A percentile compares a stretch with the other conserved stretches of the same genome.
Conservation (phyloP, 495 filamentous ascomycete genomes). For the Xylaria grammica region DNA sequence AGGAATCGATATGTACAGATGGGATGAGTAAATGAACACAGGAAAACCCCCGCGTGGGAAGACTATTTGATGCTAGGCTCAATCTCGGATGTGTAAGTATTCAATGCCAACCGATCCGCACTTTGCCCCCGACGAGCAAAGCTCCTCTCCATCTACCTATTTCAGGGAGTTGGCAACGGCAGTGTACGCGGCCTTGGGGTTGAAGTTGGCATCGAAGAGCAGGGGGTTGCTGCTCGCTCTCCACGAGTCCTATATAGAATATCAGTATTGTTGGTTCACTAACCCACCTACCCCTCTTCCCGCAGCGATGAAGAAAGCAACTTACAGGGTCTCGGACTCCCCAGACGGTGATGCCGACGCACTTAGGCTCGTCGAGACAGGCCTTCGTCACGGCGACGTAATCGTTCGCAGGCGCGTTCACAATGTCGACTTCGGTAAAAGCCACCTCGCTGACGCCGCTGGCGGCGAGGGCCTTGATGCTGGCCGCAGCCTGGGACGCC, state of each 20-base stretch:
- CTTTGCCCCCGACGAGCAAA: background rate
- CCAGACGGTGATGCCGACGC: conserved; percentile 79
- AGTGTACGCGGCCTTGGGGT: conserved; percentile 68
- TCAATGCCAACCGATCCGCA: too few species aligned
- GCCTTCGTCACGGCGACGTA: conserved; percentile 68
- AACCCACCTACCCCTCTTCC: background rate
- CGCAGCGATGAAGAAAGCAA: background rate
- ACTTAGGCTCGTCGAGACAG: conserved; percentile 66
- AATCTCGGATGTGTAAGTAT: too few species aligned
- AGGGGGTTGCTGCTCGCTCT: conserved; percentile 62
- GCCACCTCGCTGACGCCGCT: conserved; percentile 61
- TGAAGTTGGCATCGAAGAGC: conserved; percentile 67
- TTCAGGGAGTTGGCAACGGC: conserved; percentile 58
- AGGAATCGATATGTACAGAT: conserved; percentile 15
- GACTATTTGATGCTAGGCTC: too few species aligned
- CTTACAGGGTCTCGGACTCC: conserved; percentile 69
- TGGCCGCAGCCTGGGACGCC: conserved; percentile 48
- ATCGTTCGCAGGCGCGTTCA: conserved; percentile 60
- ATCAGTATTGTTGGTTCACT: conserved; percentile 22
- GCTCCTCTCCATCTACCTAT: conserved; percentile 26
- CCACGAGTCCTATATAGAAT: conserved; percentile 63
- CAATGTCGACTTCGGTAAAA: conserved; percentile 71
- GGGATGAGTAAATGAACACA: background rate
- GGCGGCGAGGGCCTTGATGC: conserved; percentile 62
- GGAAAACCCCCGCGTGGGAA: too few species aligned